A percentile compares a stretch with the other conserved stretches of the same genome.
phyloP scores from a whole-genome alignment of 2,329 filamentous ascomycete species.

The Chrysoporthe deuterocubensis region DNA sequence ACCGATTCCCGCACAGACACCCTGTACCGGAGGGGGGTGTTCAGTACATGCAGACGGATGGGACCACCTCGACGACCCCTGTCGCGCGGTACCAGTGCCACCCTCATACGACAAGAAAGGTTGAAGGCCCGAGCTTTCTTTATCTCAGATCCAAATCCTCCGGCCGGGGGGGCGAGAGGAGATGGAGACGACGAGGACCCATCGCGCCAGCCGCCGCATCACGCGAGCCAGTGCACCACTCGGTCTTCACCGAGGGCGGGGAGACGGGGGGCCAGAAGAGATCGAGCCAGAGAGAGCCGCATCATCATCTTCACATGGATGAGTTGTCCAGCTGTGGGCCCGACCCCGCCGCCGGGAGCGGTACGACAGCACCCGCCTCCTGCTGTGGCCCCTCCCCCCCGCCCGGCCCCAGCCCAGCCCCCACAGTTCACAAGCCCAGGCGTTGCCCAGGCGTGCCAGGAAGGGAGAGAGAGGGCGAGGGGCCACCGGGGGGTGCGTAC shows the following conservation, averaged over 20 bases:
- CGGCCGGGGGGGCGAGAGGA: background rate
- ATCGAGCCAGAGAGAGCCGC: background rate
- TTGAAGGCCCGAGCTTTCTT: no score
- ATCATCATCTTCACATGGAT: slow-evolving; percentile 14
- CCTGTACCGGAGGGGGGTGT: no score
- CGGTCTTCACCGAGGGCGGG: slow-evolving; percentile 6
- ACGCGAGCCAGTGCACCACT: slow-evolving; percentile 2
- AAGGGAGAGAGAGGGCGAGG: no score
- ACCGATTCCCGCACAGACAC: background rate
- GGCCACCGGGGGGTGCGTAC: no score
- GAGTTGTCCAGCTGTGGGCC: background rate
- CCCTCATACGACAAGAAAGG: no score
- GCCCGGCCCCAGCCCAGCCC: background rate
- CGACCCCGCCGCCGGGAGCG: no score
- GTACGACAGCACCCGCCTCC: background rate
- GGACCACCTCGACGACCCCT: no score
- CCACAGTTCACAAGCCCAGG: background rate
- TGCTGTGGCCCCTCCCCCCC: no score
- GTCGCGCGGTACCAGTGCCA: no score
- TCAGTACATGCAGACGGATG: no score
- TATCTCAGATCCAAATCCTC: background rate
- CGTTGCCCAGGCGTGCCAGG: no score
- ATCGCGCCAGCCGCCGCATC: background rate
- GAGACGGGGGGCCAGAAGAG: background rate
- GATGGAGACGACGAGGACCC: background rate